Percentiles rank a stretch among this genome's conserved stretches.
Evolutionary conservation across 306 rosid species (phyloP).

Genomic region (Prunus mira): DNA sequence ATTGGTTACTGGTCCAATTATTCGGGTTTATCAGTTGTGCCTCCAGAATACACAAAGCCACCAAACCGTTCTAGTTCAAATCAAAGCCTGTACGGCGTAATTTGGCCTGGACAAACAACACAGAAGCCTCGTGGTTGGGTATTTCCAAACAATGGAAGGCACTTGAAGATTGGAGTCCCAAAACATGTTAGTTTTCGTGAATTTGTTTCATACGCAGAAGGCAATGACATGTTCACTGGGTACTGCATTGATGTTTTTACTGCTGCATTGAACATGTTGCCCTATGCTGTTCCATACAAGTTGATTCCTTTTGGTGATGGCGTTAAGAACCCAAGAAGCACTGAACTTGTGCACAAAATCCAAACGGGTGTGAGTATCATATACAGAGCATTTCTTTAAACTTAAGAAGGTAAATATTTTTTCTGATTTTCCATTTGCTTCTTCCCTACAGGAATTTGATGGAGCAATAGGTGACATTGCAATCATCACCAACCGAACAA

Average conservation of each 20-base stretch:
- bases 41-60: conserved; percentile 68
- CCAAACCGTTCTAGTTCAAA: conserved; percentile 42
- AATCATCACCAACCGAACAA: conserved; percentile 76
- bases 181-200: conserved; percentile 55
- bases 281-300: conserved; percentile 83
- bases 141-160: conserved; percentile 82
- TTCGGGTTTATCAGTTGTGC: conserved; percentile 64
- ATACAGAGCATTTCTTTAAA: not conserved
- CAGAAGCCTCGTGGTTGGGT: conserved; percentile 96
- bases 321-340: conserved; percentile 45
- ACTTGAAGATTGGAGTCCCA: conserved; percentile 76
- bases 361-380: conserved; percentile 69
- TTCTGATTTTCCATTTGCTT: conserved; percentile 25
- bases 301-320: conserved; percentile 67
- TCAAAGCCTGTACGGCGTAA: conserved; percentile 37
- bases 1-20: conserved; percentile 93
- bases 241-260: conserved; percentile 88
- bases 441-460: conserved; percentile 57
- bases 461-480: conserved; percentile 91
- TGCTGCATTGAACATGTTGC: conserved; percentile 71
- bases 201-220: conserved; percentile 45
- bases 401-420: conserved; percentile 23
- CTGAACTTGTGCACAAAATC: conserved; percentile 64
- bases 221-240: conserved; percentile 66
- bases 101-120: conserved; percentile 83